A percentile compares a stretch with the other conserved stretches of the same genome.
Evolutionary conservation across 1,284 basidiomycete genomes (phyloP).

Genomic region (Somion occarium): DNA sequence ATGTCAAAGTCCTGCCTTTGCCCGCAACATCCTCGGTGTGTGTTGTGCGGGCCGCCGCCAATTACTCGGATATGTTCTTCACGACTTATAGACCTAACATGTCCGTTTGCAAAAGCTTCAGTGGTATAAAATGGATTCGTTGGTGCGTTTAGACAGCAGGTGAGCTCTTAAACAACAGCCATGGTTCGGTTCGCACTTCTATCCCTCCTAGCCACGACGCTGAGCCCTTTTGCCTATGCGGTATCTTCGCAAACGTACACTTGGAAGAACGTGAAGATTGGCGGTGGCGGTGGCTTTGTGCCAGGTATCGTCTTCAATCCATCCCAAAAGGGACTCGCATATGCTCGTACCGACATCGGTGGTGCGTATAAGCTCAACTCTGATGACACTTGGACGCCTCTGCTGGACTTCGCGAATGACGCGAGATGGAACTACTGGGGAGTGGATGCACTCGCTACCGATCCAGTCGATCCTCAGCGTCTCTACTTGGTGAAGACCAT

Average conservation of each 20-base stretch:
- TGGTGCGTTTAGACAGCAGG: background rate
- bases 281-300: conserved; percentile 45
- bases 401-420: conserved; percentile 55
- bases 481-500: conserved; percentile 41
- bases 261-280: conserved; percentile 65
- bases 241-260: conserved; percentile 46
- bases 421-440: conserved; percentile 61
- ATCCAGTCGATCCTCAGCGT: conserved; percentile 51
- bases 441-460: conserved; percentile 58
- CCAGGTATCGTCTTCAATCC: conserved; percentile 63
- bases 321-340: conserved; percentile 50
- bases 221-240: conserved; percentile 28
- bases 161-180: no score
- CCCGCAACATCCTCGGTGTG: conserved; percentile 4
- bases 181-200: conserved; percentile 1
- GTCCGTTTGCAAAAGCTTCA: no score
- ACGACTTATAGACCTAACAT: no score
- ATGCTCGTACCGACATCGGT: conserved; percentile 63
- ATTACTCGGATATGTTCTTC: background rate
- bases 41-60: background rate
- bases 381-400: conserved; percentile 55
- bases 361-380: conserved; percentile 60
- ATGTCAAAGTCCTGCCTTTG: background rate
- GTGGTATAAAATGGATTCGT: background rate
- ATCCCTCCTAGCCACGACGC: background rate